These are phyloP conservation scores for Dipodascus geniculatus DNA, from an alignment of 805 yeast genomes.

Conservation along the genomic window DNA sequence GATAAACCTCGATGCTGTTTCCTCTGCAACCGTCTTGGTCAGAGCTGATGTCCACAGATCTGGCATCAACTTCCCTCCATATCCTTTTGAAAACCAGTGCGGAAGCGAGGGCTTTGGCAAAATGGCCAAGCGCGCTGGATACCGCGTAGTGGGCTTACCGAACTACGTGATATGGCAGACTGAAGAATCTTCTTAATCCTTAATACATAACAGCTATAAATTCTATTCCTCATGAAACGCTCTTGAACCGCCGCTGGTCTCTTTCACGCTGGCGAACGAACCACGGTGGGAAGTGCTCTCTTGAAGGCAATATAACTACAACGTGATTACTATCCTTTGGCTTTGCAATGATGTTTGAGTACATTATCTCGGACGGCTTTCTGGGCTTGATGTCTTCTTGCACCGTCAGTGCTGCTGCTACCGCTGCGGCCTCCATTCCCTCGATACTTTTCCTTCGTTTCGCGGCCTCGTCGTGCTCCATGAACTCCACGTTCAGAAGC, in stretches of 20 bases:
- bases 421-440: slow-evolving; percentile 2
- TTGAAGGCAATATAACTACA: slow-evolving; percentile 41
- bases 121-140: slow-evolving; percentile 69
- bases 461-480: slow-evolving; percentile 27
- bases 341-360: background rate
- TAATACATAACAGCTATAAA: background rate
- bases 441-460: background rate
- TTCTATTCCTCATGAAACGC: slow-evolving; percentile 5
- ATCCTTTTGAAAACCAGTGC: slow-evolving; percentile 80
- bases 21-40: slow-evolving; percentile 82
- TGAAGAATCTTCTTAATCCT: slow-evolving; percentile 9
- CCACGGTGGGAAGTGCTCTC: slow-evolving; percentile 61
- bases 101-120: slow-evolving; percentile 87
- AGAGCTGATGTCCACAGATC: slow-evolving; percentile 89
- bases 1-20: slow-evolving; percentile 81
- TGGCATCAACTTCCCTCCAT: slow-evolving; percentile 90
- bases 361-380: background rate
- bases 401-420: slow-evolving; percentile 1
- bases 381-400: background rate
- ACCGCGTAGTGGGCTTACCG: slow-evolving; percentile 76
- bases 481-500: slow-evolving; percentile 44
- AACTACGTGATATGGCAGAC: slow-evolving; percentile 88
- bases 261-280: slow-evolving; percentile 47
- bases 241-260: background rate
- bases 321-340: slow-evolving; percentile 21